A percentile compares a stretch with the other conserved stretches of the same genome.
These are phyloP conservation scores for Erigeron philadelphicus DNA, from an alignment of 140 eudicot species.

Conservation along the genomic window DNA sequence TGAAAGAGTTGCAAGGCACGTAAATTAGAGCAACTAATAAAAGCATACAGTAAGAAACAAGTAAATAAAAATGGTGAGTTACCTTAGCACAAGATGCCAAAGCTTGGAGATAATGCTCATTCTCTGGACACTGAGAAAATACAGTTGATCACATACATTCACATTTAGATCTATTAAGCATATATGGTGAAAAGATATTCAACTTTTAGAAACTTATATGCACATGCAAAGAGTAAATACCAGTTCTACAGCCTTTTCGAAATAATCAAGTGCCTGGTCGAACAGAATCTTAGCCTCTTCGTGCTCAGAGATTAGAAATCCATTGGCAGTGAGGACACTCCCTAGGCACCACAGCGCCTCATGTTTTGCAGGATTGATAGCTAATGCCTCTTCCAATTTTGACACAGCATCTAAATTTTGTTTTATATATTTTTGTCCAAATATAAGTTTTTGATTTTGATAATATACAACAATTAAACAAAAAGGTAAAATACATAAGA, in stretches of 20 bases:
- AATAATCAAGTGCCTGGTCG: slow-evolving; percentile 36
- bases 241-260: slow-evolving; percentile 48
- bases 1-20: neutral
- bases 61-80: slow-evolving; percentile 4
- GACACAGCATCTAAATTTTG: slow-evolving; percentile 37
- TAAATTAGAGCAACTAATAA: slow-evolving; percentile 16
- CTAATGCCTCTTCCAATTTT: slow-evolving; percentile 45
- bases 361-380: slow-evolving; percentile 47
- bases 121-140: slow-evolving; percentile 44
- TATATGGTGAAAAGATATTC: neutral
- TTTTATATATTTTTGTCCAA: neutral
- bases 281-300: slow-evolving; percentile 36
- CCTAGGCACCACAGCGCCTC: slow-evolving; percentile 53
- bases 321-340: slow-evolving; percentile 43
- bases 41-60: slow-evolving; percentile 1
- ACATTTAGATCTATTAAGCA: neutral
- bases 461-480: neutral
- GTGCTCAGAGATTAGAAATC: slow-evolving; percentile 36
- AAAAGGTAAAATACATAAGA: neutral
- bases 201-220: slow-evolving; percentile 8
- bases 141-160: slow-evolving; percentile 25
- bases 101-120: slow-evolving; percentile 46
- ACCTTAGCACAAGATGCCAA: slow-evolving; percentile 53
- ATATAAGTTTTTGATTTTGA: neutral
- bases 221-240: slow-evolving; percentile 19